A percentile compares a stretch with the other conserved stretches of the same genome.
phyloP scores from a whole-genome alignment of 345 rosid species.

The Eucalyptus albens region DNA sequence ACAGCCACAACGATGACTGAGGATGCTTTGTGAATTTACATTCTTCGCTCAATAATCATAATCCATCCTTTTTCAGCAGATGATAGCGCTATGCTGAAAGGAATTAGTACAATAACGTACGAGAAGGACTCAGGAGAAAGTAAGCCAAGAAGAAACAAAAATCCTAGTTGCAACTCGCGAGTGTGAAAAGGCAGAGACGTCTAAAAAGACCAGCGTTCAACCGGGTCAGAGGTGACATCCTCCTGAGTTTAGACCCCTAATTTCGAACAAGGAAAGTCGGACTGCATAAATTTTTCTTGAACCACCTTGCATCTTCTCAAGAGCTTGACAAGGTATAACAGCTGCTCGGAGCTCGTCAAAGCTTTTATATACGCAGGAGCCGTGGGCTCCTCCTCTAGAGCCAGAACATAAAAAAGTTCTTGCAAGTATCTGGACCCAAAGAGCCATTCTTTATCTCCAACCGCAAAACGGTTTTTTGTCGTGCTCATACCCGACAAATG shows the following conservation, averaged over 20 bases:
- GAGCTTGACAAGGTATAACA: background rate
- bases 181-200: background rate
- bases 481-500: constrained; percentile 41
- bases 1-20: background rate
- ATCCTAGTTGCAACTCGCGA: background rate
- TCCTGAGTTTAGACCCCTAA: background rate
- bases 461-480: constrained; percentile 26
- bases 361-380: background rate
- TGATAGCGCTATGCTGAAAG: background rate
- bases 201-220: background rate
- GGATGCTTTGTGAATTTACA: background rate
- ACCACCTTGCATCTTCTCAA: background rate
- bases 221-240: background rate
- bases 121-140: background rate
- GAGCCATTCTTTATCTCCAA: background rate
- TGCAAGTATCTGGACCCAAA: background rate
- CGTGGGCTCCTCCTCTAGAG: background rate
- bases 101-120: background rate
- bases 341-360: background rate
- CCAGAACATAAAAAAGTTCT: background rate
- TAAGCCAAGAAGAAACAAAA: background rate
- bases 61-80: background rate
- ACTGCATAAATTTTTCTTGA: background rate
- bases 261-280: background rate
- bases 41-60: background rate